phyloP scores from a whole-genome alignment of 305 asterid genomes.

The Fraxinus sp. region DNA sequence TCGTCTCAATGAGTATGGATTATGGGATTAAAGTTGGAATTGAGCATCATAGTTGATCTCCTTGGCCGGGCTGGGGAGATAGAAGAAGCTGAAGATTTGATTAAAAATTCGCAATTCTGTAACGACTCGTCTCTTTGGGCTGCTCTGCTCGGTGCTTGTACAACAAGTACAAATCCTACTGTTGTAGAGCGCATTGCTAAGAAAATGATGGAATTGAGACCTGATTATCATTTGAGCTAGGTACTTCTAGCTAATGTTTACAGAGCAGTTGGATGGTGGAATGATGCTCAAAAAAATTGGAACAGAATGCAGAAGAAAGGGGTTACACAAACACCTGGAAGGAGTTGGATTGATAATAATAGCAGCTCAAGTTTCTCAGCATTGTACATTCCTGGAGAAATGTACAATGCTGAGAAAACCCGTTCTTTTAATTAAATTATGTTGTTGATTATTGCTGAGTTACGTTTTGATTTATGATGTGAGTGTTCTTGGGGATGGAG shows the following conservation, averaged over 20 bases:
- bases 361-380: constrained; percentile 23
- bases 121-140: constrained; percentile 68
- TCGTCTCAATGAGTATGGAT: constrained; percentile 47
- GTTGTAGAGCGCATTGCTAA: constrained; percentile 66
- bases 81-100: constrained; percentile 76
- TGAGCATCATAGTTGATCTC: constrained; percentile 73
- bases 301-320: constrained; percentile 56
- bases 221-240: constrained; percentile 78
- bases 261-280: constrained; percentile 71
- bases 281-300: constrained; percentile 64
- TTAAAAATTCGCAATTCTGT: constrained; percentile 41
- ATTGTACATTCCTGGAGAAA: constrained; percentile 6
- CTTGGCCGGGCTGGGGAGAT: constrained; percentile 72
- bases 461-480: neutral
- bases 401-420: neutral
- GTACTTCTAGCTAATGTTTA: constrained; percentile 78
- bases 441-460: neutral
- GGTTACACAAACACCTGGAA: constrained; percentile 64
- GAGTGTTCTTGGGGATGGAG: neutral
- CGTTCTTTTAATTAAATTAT: neutral
- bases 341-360: constrained; percentile 71
- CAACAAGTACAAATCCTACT: constrained; percentile 48
- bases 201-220: constrained; percentile 70
- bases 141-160: constrained; percentile 77
- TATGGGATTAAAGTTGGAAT: constrained; percentile 49